Evolutionary conservation across 2,329 filamentous ascomycete species (phyloP).

Genomic region (Pseudogymnoascus sp.): DNA sequence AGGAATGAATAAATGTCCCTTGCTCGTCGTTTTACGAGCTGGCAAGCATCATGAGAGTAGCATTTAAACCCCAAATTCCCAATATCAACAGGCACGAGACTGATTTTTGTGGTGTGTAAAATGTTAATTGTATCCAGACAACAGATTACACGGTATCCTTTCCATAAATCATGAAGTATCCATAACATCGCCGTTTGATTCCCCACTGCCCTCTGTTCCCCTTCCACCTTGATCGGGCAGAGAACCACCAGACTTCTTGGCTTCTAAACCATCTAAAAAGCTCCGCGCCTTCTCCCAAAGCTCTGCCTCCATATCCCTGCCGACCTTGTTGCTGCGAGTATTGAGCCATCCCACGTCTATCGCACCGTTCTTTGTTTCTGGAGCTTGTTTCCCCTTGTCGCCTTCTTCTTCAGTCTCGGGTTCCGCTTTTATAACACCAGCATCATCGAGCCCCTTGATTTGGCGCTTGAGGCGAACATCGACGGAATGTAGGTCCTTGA

Average conservation of each 20-base stretch:
- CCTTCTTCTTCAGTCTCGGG: constrained; percentile 17
- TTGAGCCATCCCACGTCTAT: constrained; percentile 88
- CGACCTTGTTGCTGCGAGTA: constrained; percentile 72
- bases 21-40: neutral
- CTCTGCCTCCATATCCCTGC: constrained; percentile 76
- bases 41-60: neutral
- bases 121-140: neutral
- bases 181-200: neutral
- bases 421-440: constrained; percentile 51
- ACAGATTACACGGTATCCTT: neutral
- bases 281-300: constrained; percentile 58
- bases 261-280: constrained; percentile 40
- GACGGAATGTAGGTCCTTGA: constrained; percentile 64
- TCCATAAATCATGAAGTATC: neutral
- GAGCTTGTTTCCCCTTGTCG: constrained; percentile 26
- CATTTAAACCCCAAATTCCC: neutral
- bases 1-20: no score
- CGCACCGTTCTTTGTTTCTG: constrained; percentile 39
- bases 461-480: constrained; percentile 68
- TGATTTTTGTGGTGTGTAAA: neutral
- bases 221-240: neutral
- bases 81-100: neutral
- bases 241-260: neutral
- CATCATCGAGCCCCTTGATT: constrained; percentile 74
- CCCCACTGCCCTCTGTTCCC: neutral